Base-by-base conservation (phyloP, 108 stramenopile genomes). In the Skeletonema tropicum region DNA sequence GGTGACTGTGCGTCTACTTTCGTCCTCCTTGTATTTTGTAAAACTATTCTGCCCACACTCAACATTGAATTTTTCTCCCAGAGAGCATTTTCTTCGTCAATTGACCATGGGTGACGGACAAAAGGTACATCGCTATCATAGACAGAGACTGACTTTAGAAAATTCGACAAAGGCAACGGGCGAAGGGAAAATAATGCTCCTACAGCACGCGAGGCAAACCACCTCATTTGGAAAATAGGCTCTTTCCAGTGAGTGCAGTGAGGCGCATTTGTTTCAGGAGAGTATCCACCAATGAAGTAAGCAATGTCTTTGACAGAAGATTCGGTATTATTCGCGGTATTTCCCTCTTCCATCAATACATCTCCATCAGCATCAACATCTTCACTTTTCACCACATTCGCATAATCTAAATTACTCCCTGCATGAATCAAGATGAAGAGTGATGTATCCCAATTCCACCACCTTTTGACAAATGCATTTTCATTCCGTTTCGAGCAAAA, bases 381-480 rank as follows among this genome's bases (percentile, higher is more conserved):
- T 13, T 39, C 17, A 12, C 31, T 1, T 32, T 39, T 61, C 26
- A 63, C 36, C 4, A 38, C 13, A 9, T 31, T 39, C 2, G 15
- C 23, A 57, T 48, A 29, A 41, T 26, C 29, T 3, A 33, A 36
- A 21, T 17, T 29, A 45, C 57, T 66, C 0, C 65, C 69, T 11
- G 75, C 71, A 66, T 57, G 76, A 29, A 81, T 67, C 26, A 92
- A 49, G 13, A 88, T 65, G 45, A 66, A 74, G 67, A 95, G 87
- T 46, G 87, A 76, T 55, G 85, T 75, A 32, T 80, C 80, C 94
- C 94, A 95, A 75, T 87, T 73, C 94, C 92, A 92, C 65, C 81
- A 88, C 70, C 63, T 66, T 36, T 42, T 73, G 5, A 86, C 75
- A 64, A 85, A 73, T 30, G 48, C 30, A 58, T 76, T 59, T 38